phyloP scores from a whole-genome alignment of 768 basidiomycete genomes.

The Suillus discolor region DNA sequence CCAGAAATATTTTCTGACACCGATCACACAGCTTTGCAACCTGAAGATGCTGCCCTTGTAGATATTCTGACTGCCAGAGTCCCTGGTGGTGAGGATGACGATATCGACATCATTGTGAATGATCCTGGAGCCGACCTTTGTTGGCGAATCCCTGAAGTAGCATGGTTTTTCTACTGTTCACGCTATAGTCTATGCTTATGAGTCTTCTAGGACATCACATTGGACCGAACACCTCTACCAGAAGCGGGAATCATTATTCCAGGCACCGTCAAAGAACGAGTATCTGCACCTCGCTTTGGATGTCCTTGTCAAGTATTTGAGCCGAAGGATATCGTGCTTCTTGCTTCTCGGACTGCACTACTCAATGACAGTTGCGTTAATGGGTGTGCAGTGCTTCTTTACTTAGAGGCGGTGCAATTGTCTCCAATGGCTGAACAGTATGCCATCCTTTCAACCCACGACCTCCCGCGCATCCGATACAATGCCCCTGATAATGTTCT shows the following conservation, averaged over 20 bases:
- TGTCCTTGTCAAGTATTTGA: conserved; percentile 9
- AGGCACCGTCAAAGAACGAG: neutral
- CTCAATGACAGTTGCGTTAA: conserved; percentile 14
- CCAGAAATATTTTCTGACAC: neutral
- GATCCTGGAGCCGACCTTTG: neutral
- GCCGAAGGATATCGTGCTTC: neutral
- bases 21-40: neutral
- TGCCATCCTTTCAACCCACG: conserved; percentile 11
- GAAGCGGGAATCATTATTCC: neutral
- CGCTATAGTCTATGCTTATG: neutral
- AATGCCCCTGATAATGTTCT: conserved; percentile 15
- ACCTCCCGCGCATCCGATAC: conserved; percentile 1
- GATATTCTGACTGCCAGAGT: neutral
- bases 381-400: conserved; percentile 8
- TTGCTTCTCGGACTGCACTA: conserved; percentile 3
- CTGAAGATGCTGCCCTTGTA: neutral
- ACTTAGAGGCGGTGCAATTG: neutral
- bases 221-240: neutral
- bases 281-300: neutral
- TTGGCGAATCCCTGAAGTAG: neutral
- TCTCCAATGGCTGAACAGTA: neutral
- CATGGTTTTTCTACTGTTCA: neutral
- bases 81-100: neutral
- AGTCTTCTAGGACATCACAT: neutral
- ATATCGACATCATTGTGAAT: neutral